Evolutionary conservation across 1,284 basidiomycete species (phyloP), one percentile per base, ranked within the genome.

Genomic region (Veloporphyrellus conicus): DNA sequence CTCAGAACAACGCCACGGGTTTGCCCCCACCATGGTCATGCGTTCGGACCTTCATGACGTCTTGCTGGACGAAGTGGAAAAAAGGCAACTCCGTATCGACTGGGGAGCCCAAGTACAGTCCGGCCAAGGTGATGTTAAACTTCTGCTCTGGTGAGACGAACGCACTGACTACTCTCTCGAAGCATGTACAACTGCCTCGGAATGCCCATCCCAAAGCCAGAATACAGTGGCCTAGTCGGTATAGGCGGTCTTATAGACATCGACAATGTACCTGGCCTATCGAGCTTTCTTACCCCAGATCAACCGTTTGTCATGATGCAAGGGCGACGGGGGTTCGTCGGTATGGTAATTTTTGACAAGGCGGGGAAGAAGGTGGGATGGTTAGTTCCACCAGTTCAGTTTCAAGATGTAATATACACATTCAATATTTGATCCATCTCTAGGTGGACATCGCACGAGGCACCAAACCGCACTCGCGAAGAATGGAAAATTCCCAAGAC

Each of bases 41-140:
- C 63, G 65, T 35, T 67, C 65, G 31, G 65, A 68, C 37, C 52
- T 64, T 7, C 53, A 68, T 19, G 60, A 67, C 27, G 52, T 68
- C 34, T 44, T 68, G 16, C 47, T 64, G 29, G 59, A 66, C 32
- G 54, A 60, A 33, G 54, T 62, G 6, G 58, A 68, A 45, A 58
- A 40, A 15, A 47, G 25, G 18, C 25, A 41, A 25, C 40, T 68
- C 18, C 37, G 52, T 6, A 5, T 68, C 40, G 51, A 37, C 20
- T 66, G 65, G 63, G 44, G 34, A 14, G 51, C 62, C n/a, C 64
- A 47, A 27, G 53, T 68, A 18, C 48, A 49, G 32, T 63, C 52
- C 34, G 43, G 55, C 25, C 55, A 25, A 62, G 52, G 63, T 64
- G 46, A 49, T 11, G 19, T 19, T 15, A 3, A 22, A 4, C 12